These are phyloP conservation scores for Exserohilum rostratum DNA, from an alignment of 2,329 filamentous ascomycete species.

Conservation along the genomic window DNA sequence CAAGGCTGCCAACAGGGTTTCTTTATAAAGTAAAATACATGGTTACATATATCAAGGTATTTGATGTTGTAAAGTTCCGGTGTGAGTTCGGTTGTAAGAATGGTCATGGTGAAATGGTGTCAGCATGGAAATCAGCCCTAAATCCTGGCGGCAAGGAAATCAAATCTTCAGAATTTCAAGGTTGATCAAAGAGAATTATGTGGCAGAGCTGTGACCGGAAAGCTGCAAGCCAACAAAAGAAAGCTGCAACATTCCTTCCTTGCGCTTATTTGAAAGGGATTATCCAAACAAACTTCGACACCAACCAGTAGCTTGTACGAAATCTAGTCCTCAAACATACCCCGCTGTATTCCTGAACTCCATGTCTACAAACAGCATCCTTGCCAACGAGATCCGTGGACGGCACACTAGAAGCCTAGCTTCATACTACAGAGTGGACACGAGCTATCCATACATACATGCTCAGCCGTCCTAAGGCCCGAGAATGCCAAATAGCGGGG, in stretches of 20 bases:
- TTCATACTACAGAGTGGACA: conserved; percentile 59
- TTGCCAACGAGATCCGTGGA: conserved; percentile 55
- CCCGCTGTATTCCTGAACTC: conserved; percentile 45
- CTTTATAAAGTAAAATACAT: conserved; percentile 55
- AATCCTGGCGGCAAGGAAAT: conserved; percentile 56
- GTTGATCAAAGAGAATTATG: conserved; percentile 47
- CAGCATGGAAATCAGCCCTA: conserved; percentile 53
- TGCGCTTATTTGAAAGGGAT: conserved; percentile 48
- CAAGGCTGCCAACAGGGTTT: conserved; percentile 47
- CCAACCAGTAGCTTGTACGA: conserved; percentile 57
- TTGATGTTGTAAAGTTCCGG: conserved; percentile 52
- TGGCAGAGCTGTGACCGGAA: conserved; percentile 46
- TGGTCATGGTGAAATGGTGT: conserved; percentile 50
- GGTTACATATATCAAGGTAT: conserved; percentile 48
- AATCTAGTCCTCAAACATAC: conserved; percentile 57
- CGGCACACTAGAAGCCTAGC: conserved; percentile 57
- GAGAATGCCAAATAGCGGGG: conserved; percentile 58
- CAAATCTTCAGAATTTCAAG: conserved; percentile 57
- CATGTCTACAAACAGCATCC: conserved; percentile 53
- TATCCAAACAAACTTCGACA: conserved; percentile 51
- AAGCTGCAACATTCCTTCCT: conserved; percentile 49
- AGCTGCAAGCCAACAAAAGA: conserved; percentile 46
- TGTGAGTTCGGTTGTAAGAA: conserved; percentile 54
- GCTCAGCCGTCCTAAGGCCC: conserved; percentile 51
- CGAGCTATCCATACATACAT: conserved; percentile 54